Conservation (phyloP, 192 early-diverging fungal genomes). For the Coemansia guatemalensis region DNA sequence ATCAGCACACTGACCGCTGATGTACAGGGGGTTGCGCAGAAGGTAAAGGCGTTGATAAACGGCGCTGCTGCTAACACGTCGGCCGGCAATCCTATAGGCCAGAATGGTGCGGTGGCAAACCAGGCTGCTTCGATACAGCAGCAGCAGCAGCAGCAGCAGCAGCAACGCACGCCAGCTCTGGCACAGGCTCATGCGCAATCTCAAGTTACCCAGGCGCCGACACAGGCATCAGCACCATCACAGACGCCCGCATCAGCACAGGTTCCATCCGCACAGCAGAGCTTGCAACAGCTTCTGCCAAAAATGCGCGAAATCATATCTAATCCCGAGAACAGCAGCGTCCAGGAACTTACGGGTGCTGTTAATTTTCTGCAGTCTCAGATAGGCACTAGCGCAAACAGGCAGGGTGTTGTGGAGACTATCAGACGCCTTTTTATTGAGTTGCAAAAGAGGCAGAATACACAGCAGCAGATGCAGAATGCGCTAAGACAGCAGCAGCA, state of each 20-base stretch:
- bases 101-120: slow-evolving; percentile 8
- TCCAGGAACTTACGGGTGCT: slow-evolving; percentile 18
- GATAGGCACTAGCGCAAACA: neutral
- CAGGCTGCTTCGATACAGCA: slow-evolving; percentile 8
- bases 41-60: slow-evolving; percentile 6
- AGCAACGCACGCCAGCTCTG: slow-evolving; percentile 8
- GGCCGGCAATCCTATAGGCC: slow-evolving; percentile 1
- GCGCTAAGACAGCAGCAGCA: slow-evolving; percentile 15
- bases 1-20: slow-evolving; percentile 8
- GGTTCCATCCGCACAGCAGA: neutral
- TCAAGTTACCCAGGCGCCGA: neutral
- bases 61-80: slow-evolving; percentile 4
- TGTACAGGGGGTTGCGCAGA: slow-evolving; percentile 17
- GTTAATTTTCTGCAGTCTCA: slow-evolving; percentile 30
- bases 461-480: slow-evolving; percentile 13
- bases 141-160: slow-evolving; percentile 25
- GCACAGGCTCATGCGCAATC: slow-evolving; percentile 7
- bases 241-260: slow-evolving; percentile 6
- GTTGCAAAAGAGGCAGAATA: slow-evolving; percentile 7
- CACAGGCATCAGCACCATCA: neutral
- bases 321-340: slow-evolving; percentile 24
- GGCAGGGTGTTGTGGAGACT: slow-evolving; percentile 5
- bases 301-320: slow-evolving; percentile 25
- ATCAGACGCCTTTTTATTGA: slow-evolving; percentile 17
- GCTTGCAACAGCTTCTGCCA: slow-evolving; percentile 1